Base-by-base conservation (phyloP, 371 early-diverging fungal genomes). In the Blakeslea trispora region DNA sequence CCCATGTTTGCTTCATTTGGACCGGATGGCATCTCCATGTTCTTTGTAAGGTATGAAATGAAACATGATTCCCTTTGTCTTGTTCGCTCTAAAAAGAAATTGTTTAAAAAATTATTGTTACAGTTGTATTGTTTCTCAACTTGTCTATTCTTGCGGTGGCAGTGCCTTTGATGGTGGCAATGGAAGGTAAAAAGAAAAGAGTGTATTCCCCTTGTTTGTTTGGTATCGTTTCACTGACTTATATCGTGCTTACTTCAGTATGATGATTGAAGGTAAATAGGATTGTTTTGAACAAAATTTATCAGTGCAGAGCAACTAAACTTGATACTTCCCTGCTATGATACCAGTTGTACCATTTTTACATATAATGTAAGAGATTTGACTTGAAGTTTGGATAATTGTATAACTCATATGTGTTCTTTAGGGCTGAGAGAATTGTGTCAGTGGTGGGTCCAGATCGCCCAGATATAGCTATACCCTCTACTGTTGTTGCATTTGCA, bases 1-100 rank as follows among this genome's bases (percentile, higher is more conserved):
- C 81, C 90, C 0, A 83, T 86, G 14, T 93, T 92, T 67, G 85
- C 84, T 45, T 65, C 77, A 2, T 84, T 94, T 66, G 97, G 94
- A 4, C 87, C 93, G 1, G 89, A 89, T 61, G 98, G 98, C 31
- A 93, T 97, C 43, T 88, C 92, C 58, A 95, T 97, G 91, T 97
- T 92, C 63, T 84, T 88, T 78, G 85, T 89, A 23, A 91, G 92
- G 78, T 91, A 90, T 28, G 28, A 28, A 28, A 28, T 7, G 7
- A 28, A 28, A 28, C 28, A 28, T 5, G 7, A 28, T 28, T 5
- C 7, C n/a, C n/a, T n/a, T n/a, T n/a, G n/a, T 28, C 7, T 7
- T 28, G 5, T 28, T 28, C 28, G 7, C 28, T 28, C 7, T 28
- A 7, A 28, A 24, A 23, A 17, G 0, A 50, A 15, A 15, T 22